phyloP scores from a whole-genome alignment of 2,329 filamentous ascomycete genomes.

The Cyanodermella asteris region DNA sequence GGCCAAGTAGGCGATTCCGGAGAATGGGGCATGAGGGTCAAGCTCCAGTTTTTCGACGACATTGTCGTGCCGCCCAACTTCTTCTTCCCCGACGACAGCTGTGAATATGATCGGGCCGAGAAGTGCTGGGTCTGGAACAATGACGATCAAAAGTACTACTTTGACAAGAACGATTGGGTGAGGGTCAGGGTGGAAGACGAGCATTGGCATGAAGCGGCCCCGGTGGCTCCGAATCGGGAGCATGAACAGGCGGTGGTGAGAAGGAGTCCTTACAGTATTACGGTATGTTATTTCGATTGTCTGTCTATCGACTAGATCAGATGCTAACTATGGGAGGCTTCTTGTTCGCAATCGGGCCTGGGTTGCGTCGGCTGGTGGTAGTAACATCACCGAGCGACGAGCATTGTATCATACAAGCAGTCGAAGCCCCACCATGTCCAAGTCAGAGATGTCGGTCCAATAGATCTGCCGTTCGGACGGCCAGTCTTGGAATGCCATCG shows the following conservation, averaged over 20 bases:
- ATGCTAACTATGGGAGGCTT: too few relatives aligned
- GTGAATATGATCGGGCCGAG: slow-evolving; percentile 22
- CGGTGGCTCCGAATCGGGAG: slow-evolving; percentile 32
- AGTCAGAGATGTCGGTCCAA: too few relatives aligned
- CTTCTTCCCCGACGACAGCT: slow-evolving; percentile 38
- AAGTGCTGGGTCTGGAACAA: slow-evolving; percentile 70
- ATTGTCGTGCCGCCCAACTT: slow-evolving; percentile 59
- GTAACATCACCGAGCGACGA: too few relatives aligned
- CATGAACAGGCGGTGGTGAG: slow-evolving; percentile 3
- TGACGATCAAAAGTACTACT: slow-evolving; percentile 53
- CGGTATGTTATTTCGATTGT: too few relatives aligned
- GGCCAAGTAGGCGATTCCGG: slow-evolving; percentile 61
- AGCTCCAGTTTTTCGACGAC: slow-evolving; percentile 84
- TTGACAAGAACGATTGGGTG: slow-evolving; percentile 76
- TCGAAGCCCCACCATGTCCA: too few relatives aligned
- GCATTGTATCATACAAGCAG: too few relatives aligned
- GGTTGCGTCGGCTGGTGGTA: too few relatives aligned
- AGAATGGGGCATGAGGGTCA: slow-evolving; percentile 56
- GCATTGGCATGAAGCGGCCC: slow-evolving; percentile 75
- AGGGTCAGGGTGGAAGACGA: slow-evolving; percentile 71
- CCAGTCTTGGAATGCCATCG: too few relatives aligned
- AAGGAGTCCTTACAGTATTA: slow-evolving; percentile 9
- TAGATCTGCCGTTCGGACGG: too few relatives aligned
- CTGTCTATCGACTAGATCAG: too few relatives aligned
- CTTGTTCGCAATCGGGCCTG: too few relatives aligned